Percentiles rank a stretch among this genome's conserved stretches.
phyloP scores from a whole-genome alignment of 371 early-diverging fungal species.

The Sanchytrium tribonematis region DNA sequence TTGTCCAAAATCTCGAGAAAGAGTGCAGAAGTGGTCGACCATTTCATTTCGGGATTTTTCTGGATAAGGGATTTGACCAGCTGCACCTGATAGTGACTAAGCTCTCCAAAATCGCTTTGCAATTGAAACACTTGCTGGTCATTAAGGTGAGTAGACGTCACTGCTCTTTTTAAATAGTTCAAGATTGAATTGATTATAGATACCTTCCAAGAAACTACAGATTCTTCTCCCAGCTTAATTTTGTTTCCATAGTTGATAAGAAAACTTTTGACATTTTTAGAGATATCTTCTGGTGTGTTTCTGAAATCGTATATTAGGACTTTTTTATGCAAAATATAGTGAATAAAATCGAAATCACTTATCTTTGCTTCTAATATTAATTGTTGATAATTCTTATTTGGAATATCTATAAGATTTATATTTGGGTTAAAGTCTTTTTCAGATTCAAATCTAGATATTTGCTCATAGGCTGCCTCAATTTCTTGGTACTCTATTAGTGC shows the following conservation, averaged over 20 bases:
- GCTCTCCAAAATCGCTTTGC: background rate
- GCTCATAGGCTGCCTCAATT: background rate
- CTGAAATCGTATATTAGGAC: background rate
- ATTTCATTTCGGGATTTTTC: background rate
- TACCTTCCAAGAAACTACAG: background rate
- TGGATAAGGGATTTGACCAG: background rate
- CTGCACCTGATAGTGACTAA: background rate
- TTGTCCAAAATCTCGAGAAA: background rate
- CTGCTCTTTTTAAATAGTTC: background rate
- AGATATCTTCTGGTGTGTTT: background rate
- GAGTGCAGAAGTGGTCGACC: background rate
- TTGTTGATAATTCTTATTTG: background rate
- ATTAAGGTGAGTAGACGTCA: background rate
- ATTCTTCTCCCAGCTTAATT: background rate
- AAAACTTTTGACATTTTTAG: background rate
- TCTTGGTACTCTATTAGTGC: background rate
- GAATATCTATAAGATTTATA: background rate
- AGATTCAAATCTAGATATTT: background rate
- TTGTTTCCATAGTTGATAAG: background rate
- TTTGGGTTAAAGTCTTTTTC: background rate
- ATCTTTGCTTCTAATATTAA: background rate
- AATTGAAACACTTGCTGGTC: background rate
- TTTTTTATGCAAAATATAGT: background rate
- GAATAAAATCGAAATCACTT: background rate
- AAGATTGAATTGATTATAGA: background rate